These are phyloP conservation scores for Penicillium fuscoglaucum DNA, from an alignment of 2,329 filamentous ascomycete genomes.

Conservation along the genomic window DNA sequence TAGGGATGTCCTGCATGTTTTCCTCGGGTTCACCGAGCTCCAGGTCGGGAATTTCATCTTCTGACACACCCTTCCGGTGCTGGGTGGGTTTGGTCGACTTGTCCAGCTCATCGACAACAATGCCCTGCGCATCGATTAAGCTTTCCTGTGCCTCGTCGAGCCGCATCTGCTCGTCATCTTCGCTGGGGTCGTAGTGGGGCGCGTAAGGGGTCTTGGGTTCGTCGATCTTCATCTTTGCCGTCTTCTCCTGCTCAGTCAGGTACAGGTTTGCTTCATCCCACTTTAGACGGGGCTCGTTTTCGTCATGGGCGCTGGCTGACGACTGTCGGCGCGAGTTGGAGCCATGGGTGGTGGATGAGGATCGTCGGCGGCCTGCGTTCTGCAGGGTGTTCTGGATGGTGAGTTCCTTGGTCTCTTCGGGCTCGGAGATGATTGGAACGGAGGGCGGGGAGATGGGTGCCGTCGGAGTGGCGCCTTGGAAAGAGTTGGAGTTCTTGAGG, in stretches of 20 bases:
- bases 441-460: conserved; percentile 36
- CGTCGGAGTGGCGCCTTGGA: conserved; percentile 54
- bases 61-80: conserved; percentile 43
- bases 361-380: conserved; percentile 86
- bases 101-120: conserved; percentile 67
- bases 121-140: conserved; percentile 66
- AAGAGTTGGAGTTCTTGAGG: conserved; percentile 78
- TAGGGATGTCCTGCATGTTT: conserved; percentile 48
- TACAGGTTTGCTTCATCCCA: conserved; percentile 99
- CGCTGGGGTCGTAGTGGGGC: conserved; percentile 82
- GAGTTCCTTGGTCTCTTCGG: conserved; percentile 72
- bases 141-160: conserved; percentile 34
- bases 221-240: conserved; percentile 96
- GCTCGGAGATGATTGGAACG: conserved; percentile 45
- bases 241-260: conserved; percentile 92
- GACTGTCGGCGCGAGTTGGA: conserved; percentile 71
- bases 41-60: conserved; percentile 86
- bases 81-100: conserved; percentile 48
- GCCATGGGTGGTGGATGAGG: conserved; percentile 69
- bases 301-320: conserved; percentile 53
- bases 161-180: conserved; percentile 72
- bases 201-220: conserved; percentile 98
- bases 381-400: conserved; percentile 91
- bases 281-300: conserved; percentile 75
- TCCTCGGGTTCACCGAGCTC: conserved; percentile 92